Conservation (phyloP, 1,284 basidiomycete species). For the Cerioporus squamosus region DNA sequence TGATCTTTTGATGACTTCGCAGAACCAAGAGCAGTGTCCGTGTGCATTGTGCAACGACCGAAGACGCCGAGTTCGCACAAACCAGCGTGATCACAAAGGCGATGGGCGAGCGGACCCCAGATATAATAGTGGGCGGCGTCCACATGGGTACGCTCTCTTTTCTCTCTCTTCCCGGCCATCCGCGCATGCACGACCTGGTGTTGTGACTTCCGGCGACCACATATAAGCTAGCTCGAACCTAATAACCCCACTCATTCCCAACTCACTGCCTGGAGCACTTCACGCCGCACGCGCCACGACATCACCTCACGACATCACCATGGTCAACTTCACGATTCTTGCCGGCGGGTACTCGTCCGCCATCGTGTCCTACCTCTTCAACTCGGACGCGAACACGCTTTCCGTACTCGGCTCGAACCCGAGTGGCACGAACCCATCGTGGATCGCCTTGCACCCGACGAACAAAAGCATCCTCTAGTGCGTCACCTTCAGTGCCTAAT, state of each 20-base stretch:
- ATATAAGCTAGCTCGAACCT: not conserved
- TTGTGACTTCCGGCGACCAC: conserved; percentile 6
- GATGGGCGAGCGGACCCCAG: not conserved
- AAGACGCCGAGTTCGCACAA: not conserved
- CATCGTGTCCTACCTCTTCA: conserved; percentile 62
- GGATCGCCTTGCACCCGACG: conserved; percentile 57
- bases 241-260: not conserved
- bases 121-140: not conserved
- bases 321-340: conserved; percentile 66
- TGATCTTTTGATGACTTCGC: not conserved
- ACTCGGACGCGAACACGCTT: conserved; percentile 49
- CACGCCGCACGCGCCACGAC: not conserved
- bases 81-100: not conserved
- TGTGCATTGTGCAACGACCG: not conserved
- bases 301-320: conserved; percentile 24
- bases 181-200: conserved; percentile 18
- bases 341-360: conserved; percentile 64
- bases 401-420: conserved; percentile 49
- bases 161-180: not conserved
- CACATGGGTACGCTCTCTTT: not conserved
- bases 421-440: conserved; percentile 57
- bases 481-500: conserved; percentile 22
- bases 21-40: too few relatives aligned
- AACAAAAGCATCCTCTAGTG: conserved; percentile 65
- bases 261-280: not conserved